Conservation (phyloP, 2,329 filamentous ascomycete genomes). For the Ceratocystis colombiana region DNA sequence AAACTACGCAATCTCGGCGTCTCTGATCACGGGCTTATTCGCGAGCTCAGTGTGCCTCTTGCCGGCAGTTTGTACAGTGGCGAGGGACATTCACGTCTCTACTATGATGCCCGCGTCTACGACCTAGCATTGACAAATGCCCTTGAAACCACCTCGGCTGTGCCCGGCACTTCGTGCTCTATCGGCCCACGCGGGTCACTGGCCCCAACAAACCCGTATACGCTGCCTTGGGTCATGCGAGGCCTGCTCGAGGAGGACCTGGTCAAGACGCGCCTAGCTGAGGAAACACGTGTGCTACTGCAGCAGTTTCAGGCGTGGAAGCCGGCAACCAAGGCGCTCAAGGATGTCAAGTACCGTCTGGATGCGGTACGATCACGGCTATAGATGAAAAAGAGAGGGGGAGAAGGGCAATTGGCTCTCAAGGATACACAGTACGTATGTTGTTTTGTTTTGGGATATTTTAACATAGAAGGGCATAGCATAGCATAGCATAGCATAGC, state of each 20-base stretch:
- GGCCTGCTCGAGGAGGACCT: constrained; percentile 85
- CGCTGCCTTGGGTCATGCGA: constrained; percentile 90
- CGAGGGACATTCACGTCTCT: constrained; percentile 86
- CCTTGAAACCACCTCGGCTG: constrained; percentile 56
- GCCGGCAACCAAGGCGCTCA: constrained; percentile 77
- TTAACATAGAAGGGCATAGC: too few relatives aligned
- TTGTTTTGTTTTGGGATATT: too few relatives aligned
- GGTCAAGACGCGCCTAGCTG: constrained; percentile 67
- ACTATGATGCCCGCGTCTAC: constrained; percentile 82
- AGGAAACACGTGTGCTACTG: constrained; percentile 71
- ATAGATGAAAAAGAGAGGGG: constrained; percentile 29
- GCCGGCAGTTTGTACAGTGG: constrained; percentile 86
- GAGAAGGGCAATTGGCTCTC: too few relatives aligned
- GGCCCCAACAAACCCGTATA: constrained; percentile 65
- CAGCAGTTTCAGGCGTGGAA: constrained; percentile 89
- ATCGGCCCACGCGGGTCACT: constrained; percentile 31
- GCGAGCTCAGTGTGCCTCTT: constrained; percentile 77
- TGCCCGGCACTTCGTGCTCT: constrained; percentile 35
- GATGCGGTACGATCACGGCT: constrained; percentile 86
- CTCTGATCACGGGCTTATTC: constrained; percentile 83
- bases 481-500: too few relatives aligned
- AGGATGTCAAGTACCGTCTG: constrained; percentile 89
- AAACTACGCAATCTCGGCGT: constrained; percentile 91
- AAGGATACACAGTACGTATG: too few relatives aligned
- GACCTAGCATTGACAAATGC: constrained; percentile 63